Evolutionary conservation across 2,329 filamentous ascomycete species (phyloP), one percentile per base, ranked within the genome.

Genomic region (Stagonosporopsis vannaccii): DNA sequence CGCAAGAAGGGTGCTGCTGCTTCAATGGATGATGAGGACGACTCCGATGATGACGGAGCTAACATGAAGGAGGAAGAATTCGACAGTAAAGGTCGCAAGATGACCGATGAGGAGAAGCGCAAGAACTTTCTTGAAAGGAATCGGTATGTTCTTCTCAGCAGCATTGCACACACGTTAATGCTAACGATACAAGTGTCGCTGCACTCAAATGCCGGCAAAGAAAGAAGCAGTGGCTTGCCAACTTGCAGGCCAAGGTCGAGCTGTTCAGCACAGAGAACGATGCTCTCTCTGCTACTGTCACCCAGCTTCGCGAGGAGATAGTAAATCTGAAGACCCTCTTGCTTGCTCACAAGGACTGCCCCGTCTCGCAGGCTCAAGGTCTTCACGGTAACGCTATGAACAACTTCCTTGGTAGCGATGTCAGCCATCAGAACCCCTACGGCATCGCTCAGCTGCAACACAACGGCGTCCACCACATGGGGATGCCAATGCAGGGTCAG

Each of bases 141-240:
- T 76, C 88, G 94, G 94, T 96, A 86, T 69, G 86, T 79, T 43
- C 25, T 11, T 39, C 9, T 36, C 44, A 28, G 8, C 2, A 43
- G 7, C 25, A 25, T 13, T 12, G 17, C 2, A n/a, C 13, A 4
- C 19, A n/a, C 15, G 2, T 23, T 13, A 40, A 23, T 58, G n/a
- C 70, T 76, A 63, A 76, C 52, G 23, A 6, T 26, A 22, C 20
- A 63, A 97, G 95, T 73, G 92, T 99, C 63, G 95, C 95, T 60
- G 95, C 95, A 3, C 82, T 99, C 57, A 99, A 99, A 74, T 99
- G 95, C 77, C 90, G 95, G 59, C 95, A 99, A 77, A 87, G 95
- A 19, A 99, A 99, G 84, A 99, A 99, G 84, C 95, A 98, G 75
- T 99, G 95, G 95, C 85, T 98, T 55, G 90, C 91, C 28, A 98